Evolutionary conservation across 371 early-diverging fungal species (phyloP).

Genomic region (Nosema muscidifuracis): DNA sequence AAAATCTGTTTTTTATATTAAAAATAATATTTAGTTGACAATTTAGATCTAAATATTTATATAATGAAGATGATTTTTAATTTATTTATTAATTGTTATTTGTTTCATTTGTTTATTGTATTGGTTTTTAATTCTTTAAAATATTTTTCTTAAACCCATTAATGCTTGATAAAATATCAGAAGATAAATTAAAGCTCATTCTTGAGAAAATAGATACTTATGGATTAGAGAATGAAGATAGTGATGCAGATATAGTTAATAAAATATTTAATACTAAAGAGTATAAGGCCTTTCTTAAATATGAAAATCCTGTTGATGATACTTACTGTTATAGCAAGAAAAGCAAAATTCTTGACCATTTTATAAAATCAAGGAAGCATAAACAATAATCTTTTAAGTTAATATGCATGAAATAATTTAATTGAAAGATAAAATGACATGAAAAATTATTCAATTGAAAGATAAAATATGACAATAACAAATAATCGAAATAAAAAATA

Average conservation of each 20-base stretch:
- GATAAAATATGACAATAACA: too few relatives aligned
- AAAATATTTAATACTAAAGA: not conserved
- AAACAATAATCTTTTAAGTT: not conserved
- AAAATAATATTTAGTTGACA: too few relatives aligned
- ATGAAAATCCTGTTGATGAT: not conserved
- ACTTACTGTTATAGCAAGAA: not conserved
- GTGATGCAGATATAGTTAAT: not conserved
- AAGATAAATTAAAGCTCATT: not conserved
- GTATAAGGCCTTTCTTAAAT: not conserved
- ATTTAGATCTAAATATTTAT: too few relatives aligned
- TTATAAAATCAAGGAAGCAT: not conserved
- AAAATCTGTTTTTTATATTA: too few relatives aligned
- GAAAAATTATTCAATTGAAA: too few relatives aligned
- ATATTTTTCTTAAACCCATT: not conserved
- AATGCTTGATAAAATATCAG: slow-evolving; percentile 1
- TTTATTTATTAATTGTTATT: too few relatives aligned
- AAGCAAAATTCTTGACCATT: not conserved
- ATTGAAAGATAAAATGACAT: too few relatives aligned
- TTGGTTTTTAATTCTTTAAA: too few relatives aligned
- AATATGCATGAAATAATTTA: too few relatives aligned
- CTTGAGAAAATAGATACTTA: not conserved
- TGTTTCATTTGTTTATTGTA: too few relatives aligned
- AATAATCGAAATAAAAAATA: too few relatives aligned
- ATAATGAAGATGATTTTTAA: too few relatives aligned
- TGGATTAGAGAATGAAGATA: not conserved